Base-by-base conservation (phyloP, 148 eudicot species). In the Rhododendron vialii region DNA sequence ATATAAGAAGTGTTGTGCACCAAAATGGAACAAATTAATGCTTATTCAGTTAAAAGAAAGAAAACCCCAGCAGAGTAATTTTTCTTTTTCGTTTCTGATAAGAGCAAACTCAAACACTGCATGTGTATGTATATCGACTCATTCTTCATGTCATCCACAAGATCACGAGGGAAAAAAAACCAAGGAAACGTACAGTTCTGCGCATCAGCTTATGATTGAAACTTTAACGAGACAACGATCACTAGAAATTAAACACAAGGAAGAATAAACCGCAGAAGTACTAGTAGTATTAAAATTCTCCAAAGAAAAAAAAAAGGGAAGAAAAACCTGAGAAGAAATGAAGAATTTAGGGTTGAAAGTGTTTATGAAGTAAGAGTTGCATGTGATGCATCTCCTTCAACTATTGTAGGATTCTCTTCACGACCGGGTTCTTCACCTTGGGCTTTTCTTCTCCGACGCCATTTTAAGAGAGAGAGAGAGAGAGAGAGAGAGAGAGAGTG, bases 381-480 rank as follows among this genome's bases (percentile, higher is more conserved):
- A n/a, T n/a, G 26, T 98, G 90, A 88, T 95, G 98, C 99, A 96
- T 96, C 90, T 96, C 99, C 87, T 95, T 96, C 45, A 93, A 93
- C 90, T 96, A 98, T 90, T 95, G 98, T 28, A 96, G 90, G 77
- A 96, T 95, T 88, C 99, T 92, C 90, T 96, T 95, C 75, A 96
- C 98, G 7, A 98, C 94, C 13, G 99, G 95, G 81, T 96, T 95
- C 89, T 96, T 95, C 85, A 91, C 90, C 80, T 96, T 96, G 86
- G 94, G 95, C 85, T 92, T 96, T 61, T 94, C 93, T 92, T 96
- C 67, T 94, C 93, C 81, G 81, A 92, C 87, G 93, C 91, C 95
- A 92, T 91, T 30, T 17, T 48, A 3, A 51, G 15, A 11, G 55
- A 12, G 14, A 12, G 55, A 1, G 55, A 48, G 51, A 48, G 51